Percentiles rank a stretch among this genome's conserved stretches.
These are phyloP conservation scores for Magnusiomyces paraingens DNA, from an alignment of 1,139 yeast genomes.

Conservation along the genomic window DNA sequence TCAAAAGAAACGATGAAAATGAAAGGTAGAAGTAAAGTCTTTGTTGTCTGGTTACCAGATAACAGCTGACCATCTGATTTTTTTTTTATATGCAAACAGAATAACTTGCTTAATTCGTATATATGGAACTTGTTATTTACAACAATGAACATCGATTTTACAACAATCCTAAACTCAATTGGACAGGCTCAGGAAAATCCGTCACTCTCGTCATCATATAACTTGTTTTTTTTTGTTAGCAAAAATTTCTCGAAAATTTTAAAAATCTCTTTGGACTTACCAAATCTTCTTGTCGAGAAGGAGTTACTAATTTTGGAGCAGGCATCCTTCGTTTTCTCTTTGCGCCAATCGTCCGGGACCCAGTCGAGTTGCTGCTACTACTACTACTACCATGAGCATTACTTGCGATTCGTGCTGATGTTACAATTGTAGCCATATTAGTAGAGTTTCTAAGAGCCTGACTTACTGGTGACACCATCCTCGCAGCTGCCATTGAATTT, in stretches of 20 bases:
- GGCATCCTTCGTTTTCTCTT: not conserved
- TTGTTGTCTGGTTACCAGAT: no score
- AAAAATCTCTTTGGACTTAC: not conserved
- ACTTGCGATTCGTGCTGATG: not conserved
- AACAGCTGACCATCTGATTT: no score
- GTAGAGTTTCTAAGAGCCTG: not conserved
- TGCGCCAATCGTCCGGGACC: not conserved
- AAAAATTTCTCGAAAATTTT: not conserved
- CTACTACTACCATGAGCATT: not conserved
- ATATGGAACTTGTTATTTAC: no score
- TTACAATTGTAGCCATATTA: not conserved
- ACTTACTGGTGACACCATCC: not conserved
- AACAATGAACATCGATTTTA: no score
- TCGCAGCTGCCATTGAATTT: not conserved
- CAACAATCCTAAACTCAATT: no score
- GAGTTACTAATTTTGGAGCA: not conserved
- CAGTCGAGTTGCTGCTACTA: not conserved
- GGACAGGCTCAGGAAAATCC: not conserved
- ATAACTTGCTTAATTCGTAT: no score
- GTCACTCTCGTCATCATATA: constrained; percentile 1
- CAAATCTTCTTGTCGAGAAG: not conserved
- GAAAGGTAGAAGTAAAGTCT: not conserved
- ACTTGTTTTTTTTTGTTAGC: not conserved
- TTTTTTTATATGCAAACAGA: no score
- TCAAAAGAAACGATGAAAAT: not conserved